Base-by-base conservation (phyloP, 2,329 filamentous ascomycete species). In the Lanzia echinophila region DNA sequence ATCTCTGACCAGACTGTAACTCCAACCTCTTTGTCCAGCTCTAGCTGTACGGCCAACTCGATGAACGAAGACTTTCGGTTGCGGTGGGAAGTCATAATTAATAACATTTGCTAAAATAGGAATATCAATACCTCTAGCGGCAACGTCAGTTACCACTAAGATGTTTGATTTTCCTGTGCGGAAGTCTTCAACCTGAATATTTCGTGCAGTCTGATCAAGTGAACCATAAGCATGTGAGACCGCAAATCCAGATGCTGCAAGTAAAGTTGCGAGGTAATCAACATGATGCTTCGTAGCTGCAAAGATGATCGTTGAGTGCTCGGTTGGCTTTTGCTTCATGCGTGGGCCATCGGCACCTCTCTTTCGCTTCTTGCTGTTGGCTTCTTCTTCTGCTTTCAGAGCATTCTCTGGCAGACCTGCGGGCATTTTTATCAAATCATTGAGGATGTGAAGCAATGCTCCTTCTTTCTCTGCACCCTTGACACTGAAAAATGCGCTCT, bases 81-180 rank as follows among this genome's bases (percentile, higher is more conserved):
- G 94, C 1, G 92, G 88, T 3, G 94, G 92, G 60, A 99, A 99
- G 67, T 97, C 92, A 71, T 95, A 99, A 75, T 99, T 97, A 75
- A 99, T 92, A 56, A 99, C 94, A 68, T 99, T 97, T 54, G 90
- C 91, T 34, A 99, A 78, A 45, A 96, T 81, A 0, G 94, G 94
- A 62, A 99, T 96, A 82, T 99, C 94, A 58, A 99, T 95, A 82
- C 94, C 92, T 76, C 94, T 82, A 20, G 94, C 94, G 13, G 94
- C 94, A 51, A 99, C 90, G 68, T 99, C 94, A 1, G 94, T 99
- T 43, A 97, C 92, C 2, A 99, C 91, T 8, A 99, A 74, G 46
- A 99, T 90, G 62, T 96, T 92, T 0, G 89, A 87, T 59, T 86
- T 80, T 6, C 94, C 94, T 22, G 77, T 79, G 56, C 95, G 80